A percentile compares a stretch with the other conserved stretches of the same genome.
Evolutionary conservation across 208 protist species (phyloP).

Genomic region (Endotrypanum monterogeii): DNA sequence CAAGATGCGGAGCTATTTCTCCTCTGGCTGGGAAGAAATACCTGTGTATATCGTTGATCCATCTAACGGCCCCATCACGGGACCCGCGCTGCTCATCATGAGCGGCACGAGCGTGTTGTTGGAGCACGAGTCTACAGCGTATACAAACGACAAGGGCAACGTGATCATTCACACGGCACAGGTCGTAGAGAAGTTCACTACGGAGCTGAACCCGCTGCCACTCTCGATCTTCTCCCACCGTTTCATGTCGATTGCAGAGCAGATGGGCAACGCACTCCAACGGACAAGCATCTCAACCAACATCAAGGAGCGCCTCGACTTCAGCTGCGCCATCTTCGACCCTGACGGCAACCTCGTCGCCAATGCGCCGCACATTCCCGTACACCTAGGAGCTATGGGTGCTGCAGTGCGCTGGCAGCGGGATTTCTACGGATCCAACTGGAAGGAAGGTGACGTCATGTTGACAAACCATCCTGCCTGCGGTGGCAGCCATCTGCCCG

Average conservation of each 20-base stretch:
- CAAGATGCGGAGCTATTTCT: slow-evolving; percentile 40
- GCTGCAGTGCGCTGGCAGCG: slow-evolving; percentile 90
- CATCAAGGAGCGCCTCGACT: slow-evolving; percentile 96
- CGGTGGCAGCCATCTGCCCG: slow-evolving; percentile 95
- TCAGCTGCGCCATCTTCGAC: slow-evolving; percentile 89
- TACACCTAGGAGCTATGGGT: slow-evolving; percentile 96
- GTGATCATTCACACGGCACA: slow-evolving; percentile 67
- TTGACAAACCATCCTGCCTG: slow-evolving; percentile 94
- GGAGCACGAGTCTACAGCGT: slow-evolving; percentile 75
- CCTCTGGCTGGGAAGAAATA: slow-evolving; percentile 53
- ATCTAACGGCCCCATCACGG: slow-evolving; percentile 56
- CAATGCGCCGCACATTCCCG: slow-evolving; percentile 96
- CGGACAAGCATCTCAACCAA: slow-evolving; percentile 96
- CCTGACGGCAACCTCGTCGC: slow-evolving; percentile 94
- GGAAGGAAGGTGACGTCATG: slow-evolving; percentile 92
- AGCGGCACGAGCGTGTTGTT: slow-evolving; percentile 92
- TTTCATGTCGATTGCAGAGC: slow-evolving; percentile 98
- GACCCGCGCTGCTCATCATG: slow-evolving; percentile 93
- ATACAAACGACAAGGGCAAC: slow-evolving; percentile 81
- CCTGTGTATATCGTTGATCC: slow-evolving; percentile 60
- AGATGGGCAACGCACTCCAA: slow-evolving; percentile 96
- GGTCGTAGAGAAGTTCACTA: slow-evolving; percentile 46
- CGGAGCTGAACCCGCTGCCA: slow-evolving; percentile 71
- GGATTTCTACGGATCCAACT: slow-evolving; percentile 47
- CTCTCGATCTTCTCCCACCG: slow-evolving; percentile 95